Evolutionary conservation across 2,329 filamentous ascomycete species (phyloP).

Genomic region (Alternaria conjuncta): DNA sequence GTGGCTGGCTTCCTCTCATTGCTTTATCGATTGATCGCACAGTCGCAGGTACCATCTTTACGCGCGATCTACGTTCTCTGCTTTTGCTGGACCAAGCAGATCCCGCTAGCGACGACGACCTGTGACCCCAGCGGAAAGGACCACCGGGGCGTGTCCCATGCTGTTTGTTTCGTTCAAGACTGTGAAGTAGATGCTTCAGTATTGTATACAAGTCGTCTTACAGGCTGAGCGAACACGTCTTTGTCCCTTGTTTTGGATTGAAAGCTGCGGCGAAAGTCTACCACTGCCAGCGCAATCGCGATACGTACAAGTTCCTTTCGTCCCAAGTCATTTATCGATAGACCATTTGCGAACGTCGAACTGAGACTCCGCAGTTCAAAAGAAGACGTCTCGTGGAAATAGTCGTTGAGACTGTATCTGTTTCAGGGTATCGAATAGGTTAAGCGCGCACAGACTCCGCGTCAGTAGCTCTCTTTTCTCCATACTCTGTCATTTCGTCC

Average conservation of each 20-base stretch:
- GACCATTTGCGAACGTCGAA: not conserved
- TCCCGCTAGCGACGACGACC: not conserved
- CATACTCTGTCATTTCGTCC: not conserved
- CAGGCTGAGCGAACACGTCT: not conserved
- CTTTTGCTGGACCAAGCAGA: not conserved
- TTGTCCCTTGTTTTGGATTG: not conserved
- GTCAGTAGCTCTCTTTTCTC: not conserved
- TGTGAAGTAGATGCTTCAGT: not conserved
- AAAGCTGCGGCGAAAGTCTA: not conserved
- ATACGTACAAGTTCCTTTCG: not conserved
- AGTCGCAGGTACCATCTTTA: not conserved
- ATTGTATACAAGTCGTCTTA: not conserved
- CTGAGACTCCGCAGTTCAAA: not conserved
- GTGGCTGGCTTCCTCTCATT: not conserved
- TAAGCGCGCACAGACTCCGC: not conserved
- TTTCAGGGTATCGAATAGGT: not conserved
- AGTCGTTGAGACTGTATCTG: not conserved
- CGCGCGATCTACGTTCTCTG: not conserved
- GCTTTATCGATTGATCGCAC: not conserved
- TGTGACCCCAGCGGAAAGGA: not conserved
- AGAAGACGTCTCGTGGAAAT: not conserved
- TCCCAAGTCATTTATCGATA: not conserved
- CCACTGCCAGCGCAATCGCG: not conserved
- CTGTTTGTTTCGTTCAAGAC: not conserved
- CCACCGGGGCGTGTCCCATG: not conserved